phyloP scores from a whole-genome alignment of 805 yeast genomes.

The Wickerhamiella vanderwaltii region DNA sequence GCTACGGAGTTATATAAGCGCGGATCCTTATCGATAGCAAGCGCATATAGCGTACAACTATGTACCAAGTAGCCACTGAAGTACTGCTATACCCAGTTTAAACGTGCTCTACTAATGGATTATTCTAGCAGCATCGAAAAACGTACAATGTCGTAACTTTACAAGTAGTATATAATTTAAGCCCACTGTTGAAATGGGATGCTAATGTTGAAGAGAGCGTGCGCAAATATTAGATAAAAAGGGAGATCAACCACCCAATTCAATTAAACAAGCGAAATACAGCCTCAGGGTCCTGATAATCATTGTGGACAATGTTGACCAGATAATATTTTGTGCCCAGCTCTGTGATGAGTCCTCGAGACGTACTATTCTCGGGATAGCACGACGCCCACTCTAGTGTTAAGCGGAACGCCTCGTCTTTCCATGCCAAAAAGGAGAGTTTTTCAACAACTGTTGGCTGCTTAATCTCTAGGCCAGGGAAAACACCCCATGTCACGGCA shows the following conservation, averaged over 20 bases:
- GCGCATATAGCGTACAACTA: too few species aligned
- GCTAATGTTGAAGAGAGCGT: slow-evolving; percentile 12
- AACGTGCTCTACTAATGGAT: too few species aligned
- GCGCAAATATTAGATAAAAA: background rate
- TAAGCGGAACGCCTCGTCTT: slow-evolving; percentile 82
- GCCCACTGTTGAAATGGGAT: slow-evolving; percentile 17
- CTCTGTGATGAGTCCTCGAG: slow-evolving; percentile 34
- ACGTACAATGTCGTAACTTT: too few species aligned
- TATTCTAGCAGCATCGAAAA: too few species aligned
- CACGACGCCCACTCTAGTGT: slow-evolving; percentile 59
- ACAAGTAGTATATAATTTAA: too few species aligned
- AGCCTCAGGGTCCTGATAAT: slow-evolving; percentile 34
- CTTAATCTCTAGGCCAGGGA: slow-evolving; percentile 87
- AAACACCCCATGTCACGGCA: slow-evolving; percentile 97
- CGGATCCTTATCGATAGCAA: too few species aligned
- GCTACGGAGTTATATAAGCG: too few species aligned
- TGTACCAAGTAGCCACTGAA: too few species aligned
- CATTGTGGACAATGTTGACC: slow-evolving; percentile 85
- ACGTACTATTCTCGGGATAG: slow-evolving; percentile 23
- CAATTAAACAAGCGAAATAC: slow-evolving; percentile 24
- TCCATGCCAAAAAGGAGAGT: slow-evolving; percentile 90
- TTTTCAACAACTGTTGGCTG: slow-evolving; percentile 95
- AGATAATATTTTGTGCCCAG: slow-evolving; percentile 53
- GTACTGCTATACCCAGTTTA: too few species aligned
- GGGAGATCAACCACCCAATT: background rate